Percentiles rank a stretch among this genome's conserved stretches.
phyloP scores from a whole-genome alignment of 164 flowering plant genomes.

The Tinospora cordifolia region DNA sequence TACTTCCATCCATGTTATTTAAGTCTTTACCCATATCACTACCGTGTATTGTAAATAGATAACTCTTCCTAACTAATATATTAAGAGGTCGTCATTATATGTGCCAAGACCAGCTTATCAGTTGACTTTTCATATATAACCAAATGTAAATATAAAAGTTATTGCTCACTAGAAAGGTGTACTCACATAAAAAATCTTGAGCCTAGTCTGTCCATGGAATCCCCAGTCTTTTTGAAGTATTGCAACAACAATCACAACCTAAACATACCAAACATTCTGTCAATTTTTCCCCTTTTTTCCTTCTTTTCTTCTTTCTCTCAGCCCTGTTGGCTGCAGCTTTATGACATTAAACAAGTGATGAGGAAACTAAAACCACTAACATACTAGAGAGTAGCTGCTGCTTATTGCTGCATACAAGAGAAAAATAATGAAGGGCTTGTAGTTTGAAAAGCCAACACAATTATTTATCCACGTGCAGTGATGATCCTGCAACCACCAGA shows the following conservation, averaged over 20 bases:
- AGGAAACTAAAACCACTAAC: conserved; percentile 2
- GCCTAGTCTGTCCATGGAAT: conserved; percentile 13
- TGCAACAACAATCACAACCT: conserved; percentile 34
- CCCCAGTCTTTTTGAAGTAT: conserved; percentile 39
- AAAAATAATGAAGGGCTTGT: conserved; percentile 39
- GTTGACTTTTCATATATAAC: not conserved
- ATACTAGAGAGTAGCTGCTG: conserved; percentile 47
- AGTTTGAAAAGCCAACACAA: conserved; percentile 46
- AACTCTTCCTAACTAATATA: no score
- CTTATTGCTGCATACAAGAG: conserved; percentile 37
- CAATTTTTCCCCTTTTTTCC: not conserved
- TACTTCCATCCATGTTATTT: no score
- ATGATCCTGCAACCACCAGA: conserved; percentile 40
- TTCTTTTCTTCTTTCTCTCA: not conserved
- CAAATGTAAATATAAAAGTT: not conserved
- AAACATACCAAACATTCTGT: not conserved
- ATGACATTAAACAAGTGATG: not conserved
- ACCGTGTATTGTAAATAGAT: no score
- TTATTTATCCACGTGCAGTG: conserved; percentile 53
- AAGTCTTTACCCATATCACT: no score
- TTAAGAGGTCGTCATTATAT: no score
- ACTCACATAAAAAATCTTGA: conserved; percentile 54
- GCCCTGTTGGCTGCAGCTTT: not conserved
- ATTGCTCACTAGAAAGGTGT: not conserved
- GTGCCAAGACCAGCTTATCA: no score